Evolutionary conservation across 2,329 filamentous ascomycete species (phyloP).

Genomic region (Aspergillus costaricaensis): DNA sequence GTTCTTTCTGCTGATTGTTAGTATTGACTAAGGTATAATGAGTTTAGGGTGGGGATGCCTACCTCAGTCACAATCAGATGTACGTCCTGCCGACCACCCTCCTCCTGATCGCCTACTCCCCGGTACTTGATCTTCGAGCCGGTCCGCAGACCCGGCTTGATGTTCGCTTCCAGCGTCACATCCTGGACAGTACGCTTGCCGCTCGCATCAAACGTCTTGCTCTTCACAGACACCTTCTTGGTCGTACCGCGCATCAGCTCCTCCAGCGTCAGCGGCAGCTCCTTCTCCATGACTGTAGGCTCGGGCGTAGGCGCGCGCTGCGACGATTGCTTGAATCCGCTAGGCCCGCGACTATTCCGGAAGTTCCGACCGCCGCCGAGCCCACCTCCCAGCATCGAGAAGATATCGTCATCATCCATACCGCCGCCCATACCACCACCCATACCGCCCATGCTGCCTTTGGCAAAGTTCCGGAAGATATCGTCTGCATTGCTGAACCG

Average conservation of each 20-base stretch:
- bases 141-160: conserved; percentile 93
- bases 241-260: conserved; percentile 83
- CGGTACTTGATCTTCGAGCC: conserved; percentile 98
- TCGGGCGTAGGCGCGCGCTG: conserved; percentile 65
- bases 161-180: conserved; percentile 88
- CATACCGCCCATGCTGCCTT: conserved; percentile 54
- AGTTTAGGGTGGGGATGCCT: conserved; percentile 40
- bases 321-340: conserved; percentile 34
- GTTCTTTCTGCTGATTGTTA: conserved; percentile 71
- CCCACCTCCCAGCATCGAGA: conserved; percentile 51
- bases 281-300: conserved; percentile 85
- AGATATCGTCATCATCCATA: conserved; percentile 60
- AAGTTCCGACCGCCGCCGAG: conserved; percentile 48
- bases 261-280: conserved; percentile 78
- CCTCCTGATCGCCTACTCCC: conserved; percentile 95
- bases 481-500: conserved; percentile 79
- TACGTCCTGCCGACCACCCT: conserved; percentile 91
- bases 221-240: conserved; percentile 98
- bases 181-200: conserved; percentile 87
- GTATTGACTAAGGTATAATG: conserved; percentile 19
- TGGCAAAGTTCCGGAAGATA: conserved; percentile 83
- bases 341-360: conserved; percentile 29
- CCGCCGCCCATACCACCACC: conserved; percentile 48
- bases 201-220: conserved; percentile 84
- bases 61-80: conserved; percentile 95